phyloP scores from a whole-genome alignment of 163 green algal species.

The Chlamydomonas reinhardtii region DNA sequence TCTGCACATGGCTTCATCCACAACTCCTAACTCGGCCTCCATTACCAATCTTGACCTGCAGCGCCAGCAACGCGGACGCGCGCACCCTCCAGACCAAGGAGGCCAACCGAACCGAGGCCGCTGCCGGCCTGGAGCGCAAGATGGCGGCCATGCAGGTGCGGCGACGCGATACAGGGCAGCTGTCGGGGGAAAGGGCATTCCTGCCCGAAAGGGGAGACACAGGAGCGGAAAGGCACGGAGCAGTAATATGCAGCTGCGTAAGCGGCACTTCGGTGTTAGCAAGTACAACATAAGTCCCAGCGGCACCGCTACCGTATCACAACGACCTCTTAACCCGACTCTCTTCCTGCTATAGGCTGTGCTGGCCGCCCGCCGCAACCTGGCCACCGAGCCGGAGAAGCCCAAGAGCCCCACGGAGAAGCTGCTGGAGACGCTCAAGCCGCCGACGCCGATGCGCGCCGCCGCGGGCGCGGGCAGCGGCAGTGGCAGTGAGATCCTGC shows the following conservation, averaged over 20 bases:
- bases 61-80: constrained; percentile 25
- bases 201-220: too few relatives aligned
- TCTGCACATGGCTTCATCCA: too few relatives aligned
- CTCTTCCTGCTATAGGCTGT: constrained; percentile 58
- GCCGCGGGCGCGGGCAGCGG: constrained; percentile 61
- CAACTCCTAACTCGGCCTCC: neutral
- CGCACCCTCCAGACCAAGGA: constrained; percentile 65
- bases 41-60: neutral
- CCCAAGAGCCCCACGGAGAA: constrained; percentile 61
- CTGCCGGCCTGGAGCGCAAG: constrained; percentile 85
- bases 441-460: neutral
- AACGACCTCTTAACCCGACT: too few relatives aligned
- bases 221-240: too few relatives aligned
- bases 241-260: too few relatives aligned
- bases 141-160: constrained; percentile 90
- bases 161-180: neutral
- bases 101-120: constrained; percentile 75
- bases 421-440: constrained; percentile 63
- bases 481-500: constrained; percentile 91
- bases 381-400: constrained; percentile 54
- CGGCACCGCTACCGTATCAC: too few relatives aligned
- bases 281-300: too few relatives aligned
- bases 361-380: constrained; percentile 73
- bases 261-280: too few relatives aligned
- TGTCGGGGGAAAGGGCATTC: neutral